A percentile compares a stretch with the other conserved stretches of the same genome.
Evolutionary conservation across 768 basidiomycete species (phyloP).

Genomic region (Agrocybe pediades): DNA sequence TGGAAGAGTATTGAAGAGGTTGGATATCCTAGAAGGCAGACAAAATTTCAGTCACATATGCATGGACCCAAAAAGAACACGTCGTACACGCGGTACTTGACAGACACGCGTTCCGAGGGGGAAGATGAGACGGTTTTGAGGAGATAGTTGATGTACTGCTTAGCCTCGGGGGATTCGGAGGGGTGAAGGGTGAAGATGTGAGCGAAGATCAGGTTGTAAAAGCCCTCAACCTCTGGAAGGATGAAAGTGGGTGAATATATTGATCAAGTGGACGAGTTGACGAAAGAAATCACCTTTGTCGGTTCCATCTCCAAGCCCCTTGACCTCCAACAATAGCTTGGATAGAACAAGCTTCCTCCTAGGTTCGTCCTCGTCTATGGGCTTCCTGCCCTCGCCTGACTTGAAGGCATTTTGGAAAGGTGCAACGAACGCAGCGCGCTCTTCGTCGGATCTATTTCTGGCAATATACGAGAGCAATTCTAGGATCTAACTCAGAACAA

Average conservation of each 20-base stretch:
- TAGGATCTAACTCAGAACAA: constrained; percentile 52
- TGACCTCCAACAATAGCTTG: constrained; percentile 62
- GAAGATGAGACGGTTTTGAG: constrained; percentile 58
- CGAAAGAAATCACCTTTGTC: constrained; percentile 62
- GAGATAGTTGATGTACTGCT: constrained; percentile 48
- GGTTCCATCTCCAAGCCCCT: constrained; percentile 71
- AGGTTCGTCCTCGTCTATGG: constrained; percentile 54
- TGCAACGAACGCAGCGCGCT: constrained; percentile 59
- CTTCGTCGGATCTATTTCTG: constrained; percentile 67
- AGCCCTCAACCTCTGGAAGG: constrained; percentile 73
- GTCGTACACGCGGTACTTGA: constrained; percentile 79
- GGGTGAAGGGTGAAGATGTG: constrained; percentile 68
- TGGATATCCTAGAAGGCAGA: constrained; percentile 61
- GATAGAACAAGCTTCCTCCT: constrained; percentile 57
- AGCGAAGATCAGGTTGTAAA: constrained; percentile 81
- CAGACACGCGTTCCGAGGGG: constrained; percentile 48
- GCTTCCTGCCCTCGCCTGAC: constrained; percentile 49
- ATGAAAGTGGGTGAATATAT: constrained; percentile 2
- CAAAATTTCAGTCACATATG: constrained; percentile 5
- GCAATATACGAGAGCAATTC: constrained; percentile 79
- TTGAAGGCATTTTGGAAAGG: constrained; percentile 67
- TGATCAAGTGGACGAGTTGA: constrained; percentile 4
- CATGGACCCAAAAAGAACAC: constrained; percentile 8
- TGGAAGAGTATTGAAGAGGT: constrained; percentile 79
- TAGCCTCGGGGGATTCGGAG: constrained; percentile 55